Evolutionary conservation across 2,329 filamentous ascomycete species (phyloP), one percentile per base, ranked within the genome.

Genomic region (Neonectria ditissima): DNA sequence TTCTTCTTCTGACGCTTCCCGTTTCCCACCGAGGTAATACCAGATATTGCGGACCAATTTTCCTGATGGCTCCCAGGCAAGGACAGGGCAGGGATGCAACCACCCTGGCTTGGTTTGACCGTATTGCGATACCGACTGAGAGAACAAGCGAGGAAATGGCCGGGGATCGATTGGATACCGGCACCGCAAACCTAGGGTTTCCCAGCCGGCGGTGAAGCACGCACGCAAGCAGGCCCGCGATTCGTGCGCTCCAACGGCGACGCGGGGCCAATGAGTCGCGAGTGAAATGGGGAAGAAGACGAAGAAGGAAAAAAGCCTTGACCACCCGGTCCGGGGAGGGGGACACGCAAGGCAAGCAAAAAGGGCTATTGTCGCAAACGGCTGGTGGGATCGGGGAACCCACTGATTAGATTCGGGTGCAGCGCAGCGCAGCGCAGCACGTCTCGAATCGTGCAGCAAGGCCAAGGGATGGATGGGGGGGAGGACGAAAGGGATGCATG

Each of bases 151-250:
- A 56, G 59, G 22, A 26, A 56, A 56, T 53, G 43, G 54, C 48
- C 20, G 32, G 47, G 50, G 48, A 48, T 57, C 54, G 54, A 62
- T 62, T 62, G 59, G 59, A 47, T 62, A 58, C 59, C 54, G 54
- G 59, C 37, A 62, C 53, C 54, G 47, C 54, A 41, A 32, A 32
- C 32, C 28, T 3, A 39, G 39, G 20, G 16, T 14, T 20, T 43
- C 59, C 59, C 43, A 24, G 59, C 59, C 54, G 59, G 59, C 59
- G 59, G 59, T 62, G 59, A 62, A 58, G 59, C 54, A 48, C 34
- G 34, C 14, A 37, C 14, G 16, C 34, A 41, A 41, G 9, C n/a
- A 41, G n/a, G 59, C 48, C 47, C 47, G 50, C 54, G 47, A 57
- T 62, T 62, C 59, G 59, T 62, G 59, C 59, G 55, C 45, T 24